Percentiles rank a stretch among this genome's conserved stretches.
Evolutionary conservation across 306 rosid species (phyloP).

Genomic region (Cyclanthera cordifolia): DNA sequence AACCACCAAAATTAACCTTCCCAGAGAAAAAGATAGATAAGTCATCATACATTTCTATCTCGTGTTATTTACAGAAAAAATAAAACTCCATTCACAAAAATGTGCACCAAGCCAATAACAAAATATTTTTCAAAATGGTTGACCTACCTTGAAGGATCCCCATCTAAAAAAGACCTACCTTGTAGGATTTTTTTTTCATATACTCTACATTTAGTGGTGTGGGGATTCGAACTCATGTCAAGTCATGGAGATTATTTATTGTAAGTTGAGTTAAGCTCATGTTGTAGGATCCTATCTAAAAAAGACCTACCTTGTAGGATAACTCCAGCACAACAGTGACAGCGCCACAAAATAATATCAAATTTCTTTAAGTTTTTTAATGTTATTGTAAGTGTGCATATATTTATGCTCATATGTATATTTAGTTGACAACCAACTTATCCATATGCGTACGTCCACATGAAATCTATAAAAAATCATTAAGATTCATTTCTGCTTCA

Average conservation of each 20-base stretch:
- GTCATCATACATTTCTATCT: not conserved
- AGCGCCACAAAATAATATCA: constrained; percentile 2
- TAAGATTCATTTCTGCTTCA: not conserved
- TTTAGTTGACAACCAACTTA: not conserved
- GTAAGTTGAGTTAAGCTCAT: too few relatives aligned
- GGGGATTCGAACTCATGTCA: too few relatives aligned
- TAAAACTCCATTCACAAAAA: not conserved
- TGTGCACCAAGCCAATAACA: not conserved
- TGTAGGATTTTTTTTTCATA: too few relatives aligned
- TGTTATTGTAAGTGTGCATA: not conserved
- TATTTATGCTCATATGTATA: not conserved
- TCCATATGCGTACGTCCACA: constrained; percentile 1
- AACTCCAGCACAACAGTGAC: not conserved
- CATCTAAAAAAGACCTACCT: too few relatives aligned
- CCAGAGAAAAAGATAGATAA: not conserved
- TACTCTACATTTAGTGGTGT: too few relatives aligned
- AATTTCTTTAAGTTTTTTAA: not conserved
- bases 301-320: not conserved
- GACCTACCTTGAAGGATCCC: not conserved
- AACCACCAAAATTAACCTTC: not conserved
- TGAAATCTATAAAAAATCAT: constrained; percentile 1
- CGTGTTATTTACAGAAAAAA: not conserved
- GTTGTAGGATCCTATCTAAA: too few relatives aligned
- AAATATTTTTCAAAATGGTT: not conserved
- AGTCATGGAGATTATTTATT: too few relatives aligned